Conservation (phyloP, 331 rosid genomes). For the Saraca asoca region DNA sequence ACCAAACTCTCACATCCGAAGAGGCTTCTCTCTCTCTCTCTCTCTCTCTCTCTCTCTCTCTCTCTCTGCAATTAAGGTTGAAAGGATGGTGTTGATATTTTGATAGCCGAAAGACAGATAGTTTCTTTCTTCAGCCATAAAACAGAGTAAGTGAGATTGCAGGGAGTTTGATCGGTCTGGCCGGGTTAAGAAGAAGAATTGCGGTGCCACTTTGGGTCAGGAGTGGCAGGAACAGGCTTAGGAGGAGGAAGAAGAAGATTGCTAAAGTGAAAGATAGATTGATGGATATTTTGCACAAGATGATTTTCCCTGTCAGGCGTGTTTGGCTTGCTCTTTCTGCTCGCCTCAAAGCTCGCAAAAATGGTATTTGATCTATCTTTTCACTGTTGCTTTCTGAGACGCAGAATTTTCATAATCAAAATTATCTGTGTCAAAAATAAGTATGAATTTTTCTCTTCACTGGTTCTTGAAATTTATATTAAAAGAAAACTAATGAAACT, state of each 20-base stretch:
- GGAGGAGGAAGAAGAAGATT: constrained; percentile 30
- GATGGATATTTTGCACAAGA: constrained; percentile 46
- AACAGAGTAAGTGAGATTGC: background rate
- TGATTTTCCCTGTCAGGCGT: constrained; percentile 55
- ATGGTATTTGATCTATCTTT: constrained; percentile 34
- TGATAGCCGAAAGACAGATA: too few relatives aligned
- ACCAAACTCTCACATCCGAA: too few relatives aligned
- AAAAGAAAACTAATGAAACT: background rate
- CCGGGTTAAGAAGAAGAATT: constrained; percentile 37
- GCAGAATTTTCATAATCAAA: background rate
- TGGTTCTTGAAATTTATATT: too few relatives aligned
- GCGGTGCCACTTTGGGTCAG: constrained; percentile 26
- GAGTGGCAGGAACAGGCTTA: constrained; percentile 26
- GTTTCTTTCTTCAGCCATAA: too few relatives aligned
- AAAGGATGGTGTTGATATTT: background rate
- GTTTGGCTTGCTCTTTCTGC: constrained; percentile 52
- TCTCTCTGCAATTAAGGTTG: background rate
- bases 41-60: background rate
- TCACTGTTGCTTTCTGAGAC: too few relatives aligned
- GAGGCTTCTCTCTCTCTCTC: background rate
- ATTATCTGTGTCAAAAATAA: background rate
- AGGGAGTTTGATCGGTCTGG: constrained; percentile 33
- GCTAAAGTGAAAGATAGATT: background rate
- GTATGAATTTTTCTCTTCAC: background rate
- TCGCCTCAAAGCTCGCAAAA: constrained; percentile 51